These are phyloP conservation scores for Senna siamea DNA, from an alignment of 306 rosid species.

Conservation along the genomic window DNA sequence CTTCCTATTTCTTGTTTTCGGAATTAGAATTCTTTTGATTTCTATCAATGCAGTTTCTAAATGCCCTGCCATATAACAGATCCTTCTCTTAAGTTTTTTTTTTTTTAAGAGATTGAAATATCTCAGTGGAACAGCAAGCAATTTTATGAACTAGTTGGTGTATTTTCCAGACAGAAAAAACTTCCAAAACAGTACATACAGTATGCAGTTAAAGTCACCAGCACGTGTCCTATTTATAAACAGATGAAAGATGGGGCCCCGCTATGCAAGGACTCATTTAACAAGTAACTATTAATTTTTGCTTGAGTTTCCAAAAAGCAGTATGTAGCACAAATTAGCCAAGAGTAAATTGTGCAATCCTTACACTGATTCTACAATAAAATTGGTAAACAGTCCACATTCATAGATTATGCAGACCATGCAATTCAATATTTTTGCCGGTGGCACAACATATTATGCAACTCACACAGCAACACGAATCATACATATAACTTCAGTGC, in stretches of 20 bases:
- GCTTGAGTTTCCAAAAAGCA: conserved; percentile 18
- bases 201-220: background rate
- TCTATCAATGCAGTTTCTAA: background rate
- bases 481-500: background rate
- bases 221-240: background rate
- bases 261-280: background rate
- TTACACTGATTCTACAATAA: background rate
- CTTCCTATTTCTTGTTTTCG: too few relatives aligned
- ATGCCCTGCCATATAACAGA: background rate
- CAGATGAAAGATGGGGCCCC: conserved; percentile 6
- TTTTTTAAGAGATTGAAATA: background rate
- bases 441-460: conserved; percentile 15
- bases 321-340: background rate
- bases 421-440: background rate
- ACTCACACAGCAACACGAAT: background rate
- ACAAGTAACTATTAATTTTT: background rate
- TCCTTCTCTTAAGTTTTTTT: background rate
- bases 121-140: background rate
- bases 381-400: conserved; percentile 1
- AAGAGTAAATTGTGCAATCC: conserved; percentile 7
- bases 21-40: too few relatives aligned
- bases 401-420: conserved; percentile 21
- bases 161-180: background rate
- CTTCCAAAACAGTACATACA: conserved; percentile 9
- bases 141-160: background rate